phyloP scores from a whole-genome alignment of 2,329 filamentous ascomycete genomes.

The Rhynchosporium secalis region DNA sequence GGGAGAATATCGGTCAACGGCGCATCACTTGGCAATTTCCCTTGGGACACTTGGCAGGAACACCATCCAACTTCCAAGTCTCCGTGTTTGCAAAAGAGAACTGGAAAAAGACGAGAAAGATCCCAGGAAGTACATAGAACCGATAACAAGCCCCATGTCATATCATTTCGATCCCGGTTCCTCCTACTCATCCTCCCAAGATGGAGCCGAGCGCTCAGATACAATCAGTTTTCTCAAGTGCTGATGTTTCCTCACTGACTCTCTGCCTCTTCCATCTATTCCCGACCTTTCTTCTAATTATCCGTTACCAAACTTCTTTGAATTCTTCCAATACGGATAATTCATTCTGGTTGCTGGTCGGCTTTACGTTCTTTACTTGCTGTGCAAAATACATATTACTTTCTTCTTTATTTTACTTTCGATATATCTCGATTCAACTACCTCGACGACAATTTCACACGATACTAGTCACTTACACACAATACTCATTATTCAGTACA shows the following conservation, averaged over 20 bases:
- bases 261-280: background rate
- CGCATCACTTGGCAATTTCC: constrained; percentile 16
- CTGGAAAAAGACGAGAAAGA: background rate
- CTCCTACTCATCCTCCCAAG: too few species aligned
- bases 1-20: constrained; percentile 11
- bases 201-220: background rate
- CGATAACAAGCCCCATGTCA: background rate
- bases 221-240: constrained; percentile 5
- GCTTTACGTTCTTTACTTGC: constrained; percentile 17
- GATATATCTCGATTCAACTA: constrained; percentile 8
- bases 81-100: constrained; percentile 10
- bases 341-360: constrained; percentile 15
- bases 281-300: constrained; percentile 5
- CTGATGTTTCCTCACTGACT: background rate
- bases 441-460: background rate
- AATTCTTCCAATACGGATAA: constrained; percentile 8
- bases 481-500: constrained; percentile 12
- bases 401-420: constrained; percentile 13
- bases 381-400: constrained; percentile 14
- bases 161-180: background rate
- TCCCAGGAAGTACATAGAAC: background rate
- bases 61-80: constrained; percentile 13
- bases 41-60: constrained; percentile 10
- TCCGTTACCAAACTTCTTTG: constrained; percentile 13
- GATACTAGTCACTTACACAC: background rate